phyloP scores from a whole-genome alignment of 2,329 filamentous ascomycete genomes.

The Fusarium subtropicale region DNA sequence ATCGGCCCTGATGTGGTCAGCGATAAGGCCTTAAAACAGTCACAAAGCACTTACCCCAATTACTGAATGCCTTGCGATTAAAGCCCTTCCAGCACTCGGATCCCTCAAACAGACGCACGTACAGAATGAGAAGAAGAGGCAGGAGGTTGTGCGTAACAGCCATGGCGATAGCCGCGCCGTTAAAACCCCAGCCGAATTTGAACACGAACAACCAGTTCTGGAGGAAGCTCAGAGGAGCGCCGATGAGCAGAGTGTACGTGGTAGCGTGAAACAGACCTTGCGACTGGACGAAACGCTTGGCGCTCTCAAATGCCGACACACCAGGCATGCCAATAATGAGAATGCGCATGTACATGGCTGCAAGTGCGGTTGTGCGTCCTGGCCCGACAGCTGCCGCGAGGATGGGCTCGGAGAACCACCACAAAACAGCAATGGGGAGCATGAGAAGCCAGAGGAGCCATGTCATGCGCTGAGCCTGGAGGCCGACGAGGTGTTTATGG shows the following conservation, averaged over 20 bases:
- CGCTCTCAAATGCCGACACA: slow-evolving; percentile 78
- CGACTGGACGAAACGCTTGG: slow-evolving; percentile 82
- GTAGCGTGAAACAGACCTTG: slow-evolving; percentile 82
- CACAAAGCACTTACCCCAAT: slow-evolving; percentile 64
- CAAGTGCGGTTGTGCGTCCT: slow-evolving; percentile 71
- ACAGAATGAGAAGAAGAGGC: slow-evolving; percentile 76
- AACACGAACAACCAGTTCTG: slow-evolving; percentile 82
- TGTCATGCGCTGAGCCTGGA: slow-evolving; percentile 84
- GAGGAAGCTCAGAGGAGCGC: slow-evolving; percentile 78
- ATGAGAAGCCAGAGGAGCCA: slow-evolving; percentile 78
- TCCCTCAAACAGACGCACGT: slow-evolving; percentile 77
- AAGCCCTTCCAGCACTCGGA: slow-evolving; percentile 85
- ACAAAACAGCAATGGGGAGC: slow-evolving; percentile 76
- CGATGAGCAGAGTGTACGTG: slow-evolving; percentile 78
- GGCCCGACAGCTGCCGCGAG: slow-evolving; percentile 57
- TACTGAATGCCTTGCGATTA: slow-evolving; percentile 72
- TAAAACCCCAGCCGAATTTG: slow-evolving; percentile 72
- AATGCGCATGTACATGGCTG: slow-evolving; percentile 76
- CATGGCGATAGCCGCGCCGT: slow-evolving; percentile 83
- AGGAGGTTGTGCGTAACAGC: slow-evolving; percentile 80
- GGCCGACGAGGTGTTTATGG: slow-evolving; percentile 82
- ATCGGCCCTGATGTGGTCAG: slow-evolving; percentile 62
- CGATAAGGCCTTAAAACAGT: not conserved
- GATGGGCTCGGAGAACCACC: slow-evolving; percentile 74
- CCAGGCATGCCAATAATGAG: slow-evolving; percentile 77